A percentile compares a stretch with the other conserved stretches of the same genome.
phyloP scores from a whole-genome alignment of 2,329 filamentous ascomycete genomes.

The Xylaria sp. region DNA sequence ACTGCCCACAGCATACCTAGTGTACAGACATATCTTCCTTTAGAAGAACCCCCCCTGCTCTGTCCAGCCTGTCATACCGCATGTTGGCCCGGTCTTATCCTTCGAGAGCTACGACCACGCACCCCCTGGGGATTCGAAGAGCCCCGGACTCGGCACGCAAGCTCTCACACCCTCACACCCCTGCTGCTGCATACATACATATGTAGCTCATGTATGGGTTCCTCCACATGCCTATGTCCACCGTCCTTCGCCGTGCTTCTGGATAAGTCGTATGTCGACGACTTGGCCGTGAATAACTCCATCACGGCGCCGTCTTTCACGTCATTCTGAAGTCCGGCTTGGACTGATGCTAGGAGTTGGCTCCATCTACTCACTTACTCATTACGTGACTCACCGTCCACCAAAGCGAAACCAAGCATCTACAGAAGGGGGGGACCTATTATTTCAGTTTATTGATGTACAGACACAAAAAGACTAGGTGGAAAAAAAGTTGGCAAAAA shows the following conservation, averaged over 20 bases:
- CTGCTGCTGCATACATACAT: constrained; percentile 54
- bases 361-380: constrained; percentile 42
- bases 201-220: constrained; percentile 51
- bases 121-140: constrained; percentile 44
- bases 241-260: constrained; percentile 48
- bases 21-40: constrained; percentile 45
- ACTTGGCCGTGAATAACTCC: constrained; percentile 45
- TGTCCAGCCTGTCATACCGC: constrained; percentile 49
- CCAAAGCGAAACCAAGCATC: constrained; percentile 40
- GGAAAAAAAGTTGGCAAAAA: constrained; percentile 32
- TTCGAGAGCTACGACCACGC: constrained; percentile 42
- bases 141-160: constrained; percentile 47
- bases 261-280: constrained; percentile 48
- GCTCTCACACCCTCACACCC: constrained; percentile 45
- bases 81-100: constrained; percentile 42
- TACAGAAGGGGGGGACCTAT: constrained; percentile 40
- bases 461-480: constrained; percentile 35
- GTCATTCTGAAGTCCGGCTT: constrained; percentile 34
- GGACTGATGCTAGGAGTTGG: constrained; percentile 39
- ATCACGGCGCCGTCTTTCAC: constrained; percentile 45
- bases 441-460: constrained; percentile 40
- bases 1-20: constrained; percentile 33
- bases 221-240: constrained; percentile 50
- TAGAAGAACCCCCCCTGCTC: constrained; percentile 44
- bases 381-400: constrained; percentile 41